Evolutionary conservation across 2,329 filamentous ascomycete species (phyloP).

Genomic region (Paraconiothyrium sp.): DNA sequence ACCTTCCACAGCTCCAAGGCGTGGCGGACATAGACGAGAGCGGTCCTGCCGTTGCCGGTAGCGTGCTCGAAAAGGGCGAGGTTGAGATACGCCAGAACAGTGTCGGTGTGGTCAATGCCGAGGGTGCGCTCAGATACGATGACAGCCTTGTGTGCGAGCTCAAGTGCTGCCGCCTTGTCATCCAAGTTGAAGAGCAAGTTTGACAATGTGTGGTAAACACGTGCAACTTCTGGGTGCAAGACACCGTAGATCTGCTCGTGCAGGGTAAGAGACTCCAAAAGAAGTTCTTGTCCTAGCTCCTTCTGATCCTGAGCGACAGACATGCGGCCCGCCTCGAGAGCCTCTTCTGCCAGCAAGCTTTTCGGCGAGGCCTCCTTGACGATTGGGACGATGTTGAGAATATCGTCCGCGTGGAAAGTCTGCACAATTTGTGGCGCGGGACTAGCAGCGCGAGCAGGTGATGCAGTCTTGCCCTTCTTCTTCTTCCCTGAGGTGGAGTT

Average conservation of each 20-base stretch:
- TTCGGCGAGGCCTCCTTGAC: constrained; percentile 94
- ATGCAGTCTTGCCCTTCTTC: constrained; percentile 67
- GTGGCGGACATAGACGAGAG: constrained; percentile 89
- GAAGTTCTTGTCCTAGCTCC: constrained; percentile 92
- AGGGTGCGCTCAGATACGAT: constrained; percentile 95
- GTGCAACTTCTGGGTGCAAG: constrained; percentile 92
- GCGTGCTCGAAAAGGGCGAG: constrained; percentile 93
- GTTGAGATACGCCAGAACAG: constrained; percentile 94
- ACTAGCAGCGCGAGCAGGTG: constrained; percentile 56
- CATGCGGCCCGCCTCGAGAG: constrained; percentile 92
- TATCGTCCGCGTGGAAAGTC: constrained; percentile 84
- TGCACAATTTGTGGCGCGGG: constrained; percentile 57
- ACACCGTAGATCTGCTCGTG: constrained; percentile 99
- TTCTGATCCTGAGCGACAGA: constrained; percentile 96
- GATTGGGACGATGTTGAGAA: constrained; percentile 91
- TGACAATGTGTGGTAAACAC: constrained; percentile 92
- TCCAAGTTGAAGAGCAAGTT: constrained; percentile 98
- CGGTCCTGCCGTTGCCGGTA: constrained; percentile 85
- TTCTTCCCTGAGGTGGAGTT: constrained; percentile 53
- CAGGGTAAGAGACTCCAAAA: constrained; percentile 93
- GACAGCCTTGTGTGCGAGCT: constrained; percentile 94
- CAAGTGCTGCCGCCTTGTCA: constrained; percentile 94
- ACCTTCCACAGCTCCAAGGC: constrained; percentile 96
- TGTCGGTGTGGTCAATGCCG: constrained; percentile 92
- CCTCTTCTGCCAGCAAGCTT: constrained; percentile 92